These are phyloP conservation scores for Lagenidium sp. DNA, from an alignment of 352 stramenopile species.

Conservation along the genomic window DNA sequence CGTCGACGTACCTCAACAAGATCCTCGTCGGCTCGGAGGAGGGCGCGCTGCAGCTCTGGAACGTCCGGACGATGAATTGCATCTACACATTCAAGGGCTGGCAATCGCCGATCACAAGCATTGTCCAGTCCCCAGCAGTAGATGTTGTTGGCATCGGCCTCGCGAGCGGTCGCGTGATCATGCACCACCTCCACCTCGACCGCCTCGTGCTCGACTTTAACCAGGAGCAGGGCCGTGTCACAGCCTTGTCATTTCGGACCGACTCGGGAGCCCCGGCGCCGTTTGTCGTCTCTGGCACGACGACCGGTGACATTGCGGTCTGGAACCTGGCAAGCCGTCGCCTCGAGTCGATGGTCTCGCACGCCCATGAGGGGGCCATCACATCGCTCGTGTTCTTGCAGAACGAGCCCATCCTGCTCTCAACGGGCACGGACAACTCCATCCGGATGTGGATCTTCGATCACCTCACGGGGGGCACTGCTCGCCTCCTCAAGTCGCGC, in stretches of 20 bases:
- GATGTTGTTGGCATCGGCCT: constrained; percentile 87
- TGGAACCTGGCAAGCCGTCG: constrained; percentile 89
- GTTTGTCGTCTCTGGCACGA: constrained; percentile 57
- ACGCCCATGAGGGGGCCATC: constrained; percentile 71
- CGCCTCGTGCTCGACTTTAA: constrained; percentile 70
- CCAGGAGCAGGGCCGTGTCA: constrained; percentile 76
- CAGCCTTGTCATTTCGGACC: constrained; percentile 83
- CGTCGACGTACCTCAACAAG: constrained; percentile 93
- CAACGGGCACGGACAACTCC: constrained; percentile 81
- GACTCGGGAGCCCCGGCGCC: constrained; percentile 55
- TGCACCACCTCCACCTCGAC: constrained; percentile 86
- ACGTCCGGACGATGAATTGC: constrained; percentile 85
- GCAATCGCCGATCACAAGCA: constrained; percentile 46
- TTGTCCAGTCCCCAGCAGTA: constrained; percentile 85
- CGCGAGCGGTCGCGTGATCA: constrained; percentile 64
- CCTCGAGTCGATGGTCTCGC: constrained; percentile 72
- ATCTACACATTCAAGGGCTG: constrained; percentile 83
- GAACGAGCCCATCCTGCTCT: constrained; percentile 86
- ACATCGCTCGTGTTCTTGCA: constrained; percentile 75
- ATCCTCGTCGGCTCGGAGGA: constrained; percentile 82
- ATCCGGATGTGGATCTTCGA: constrained; percentile 95
- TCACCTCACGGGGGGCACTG: constrained; percentile 60
- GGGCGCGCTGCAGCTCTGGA: constrained; percentile 85
- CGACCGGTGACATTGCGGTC: constrained; percentile 76
- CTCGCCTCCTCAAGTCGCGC: constrained; percentile 85